Base-by-base conservation (phyloP, 2,329 filamentous ascomycete species). In the Colletotrichum kahawae region DNA sequence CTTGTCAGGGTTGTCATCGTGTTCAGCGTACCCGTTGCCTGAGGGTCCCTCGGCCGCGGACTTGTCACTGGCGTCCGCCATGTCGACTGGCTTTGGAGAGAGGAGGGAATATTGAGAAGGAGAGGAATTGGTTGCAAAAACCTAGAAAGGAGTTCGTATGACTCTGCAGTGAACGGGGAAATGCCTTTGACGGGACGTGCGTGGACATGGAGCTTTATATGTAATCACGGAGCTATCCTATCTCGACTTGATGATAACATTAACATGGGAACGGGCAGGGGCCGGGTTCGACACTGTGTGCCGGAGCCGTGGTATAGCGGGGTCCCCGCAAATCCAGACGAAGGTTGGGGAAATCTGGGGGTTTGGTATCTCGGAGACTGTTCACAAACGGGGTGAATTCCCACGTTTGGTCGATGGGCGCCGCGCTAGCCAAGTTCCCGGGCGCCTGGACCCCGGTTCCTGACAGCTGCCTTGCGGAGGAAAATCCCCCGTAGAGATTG, bases 1-100 rank as follows among this genome's bases (percentile, higher is more conserved):
- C n/a, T 72, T 65, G 64, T 33, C n/a, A 18, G 62, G 67, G 70
- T 72, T 56, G 18, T 72, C 70, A n/a, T 68, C 70, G 9, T 72
- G 70, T 33, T 72, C 70, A 1, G 62, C 62, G 14, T 67, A 65
- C 16, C 24, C 62, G 31, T 67, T 34, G 38, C 62, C 70, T 1
- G 43, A 51, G 43, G 43, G 43, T 0, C 43, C 43, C n/a, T 51
- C 6, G 12, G 43, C 43, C 1, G 43, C 43, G 0, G 43, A 51
- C 43, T 51, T 51, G 43, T 7, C 43, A 51, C 43, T 51, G n/a
- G n/a, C n/a, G 43, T 51, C 43, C n/a, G 43, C n/a, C n/a, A 51
- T 51, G 12, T 21, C 12, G 43, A 21, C 43, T 51, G 43, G 10
- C n/a, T 51, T 51, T 51, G 18, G n/a, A 13, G 6, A n/a, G 21